Percentiles rank a stretch among this genome's conserved stretches.
These are phyloP conservation scores for Penicillium antarcticum DNA, from an alignment of 495 filamentous ascomycete species.

Conservation along the genomic window DNA sequence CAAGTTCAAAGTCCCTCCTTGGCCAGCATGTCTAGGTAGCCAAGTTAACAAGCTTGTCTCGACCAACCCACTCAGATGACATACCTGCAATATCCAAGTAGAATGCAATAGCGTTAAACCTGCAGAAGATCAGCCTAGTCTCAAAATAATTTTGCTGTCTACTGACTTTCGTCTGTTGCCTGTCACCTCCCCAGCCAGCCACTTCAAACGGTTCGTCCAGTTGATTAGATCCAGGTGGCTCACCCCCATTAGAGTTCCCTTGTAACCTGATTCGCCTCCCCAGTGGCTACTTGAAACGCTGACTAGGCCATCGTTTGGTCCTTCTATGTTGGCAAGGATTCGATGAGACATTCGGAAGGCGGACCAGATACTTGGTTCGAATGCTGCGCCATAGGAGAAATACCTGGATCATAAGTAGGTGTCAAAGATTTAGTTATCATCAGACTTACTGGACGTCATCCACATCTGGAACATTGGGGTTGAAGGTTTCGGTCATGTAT, in stretches of 20 bases:
- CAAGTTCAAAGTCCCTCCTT: constrained; percentile 4
- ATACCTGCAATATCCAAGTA: constrained; percentile 83
- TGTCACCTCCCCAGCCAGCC: constrained; percentile 62
- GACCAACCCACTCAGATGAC: constrained; percentile 10
- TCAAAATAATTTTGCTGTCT: background rate
- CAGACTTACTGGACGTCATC: constrained; percentile 57
- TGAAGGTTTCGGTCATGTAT: constrained; percentile 84
- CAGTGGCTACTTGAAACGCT: constrained; percentile 81
- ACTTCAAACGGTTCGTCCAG: constrained; percentile 84
- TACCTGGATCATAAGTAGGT: constrained; percentile 48
- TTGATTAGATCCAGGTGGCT: constrained; percentile 94
- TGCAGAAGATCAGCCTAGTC: background rate
- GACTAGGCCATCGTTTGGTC: constrained; percentile 89
- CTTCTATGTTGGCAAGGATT: constrained; percentile 68
- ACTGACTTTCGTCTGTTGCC: constrained; percentile 61
- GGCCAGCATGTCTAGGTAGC: constrained; percentile 9
- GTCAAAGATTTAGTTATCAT: background rate
- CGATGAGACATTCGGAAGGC: constrained; percentile 71
- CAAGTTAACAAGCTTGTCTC: background rate
- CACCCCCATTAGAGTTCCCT: constrained; percentile 83
- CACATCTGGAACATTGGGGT: constrained; percentile 71
- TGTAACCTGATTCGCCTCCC: constrained; percentile 69
- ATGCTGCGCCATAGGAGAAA: constrained; percentile 84
- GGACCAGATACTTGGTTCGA: constrained; percentile 63
- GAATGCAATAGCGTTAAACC: constrained; percentile 94